Evolutionary conservation across 441 rosid genomes (phyloP), one percentile per base, ranked within the genome.

Genomic region (Pelargonium australe): DNA sequence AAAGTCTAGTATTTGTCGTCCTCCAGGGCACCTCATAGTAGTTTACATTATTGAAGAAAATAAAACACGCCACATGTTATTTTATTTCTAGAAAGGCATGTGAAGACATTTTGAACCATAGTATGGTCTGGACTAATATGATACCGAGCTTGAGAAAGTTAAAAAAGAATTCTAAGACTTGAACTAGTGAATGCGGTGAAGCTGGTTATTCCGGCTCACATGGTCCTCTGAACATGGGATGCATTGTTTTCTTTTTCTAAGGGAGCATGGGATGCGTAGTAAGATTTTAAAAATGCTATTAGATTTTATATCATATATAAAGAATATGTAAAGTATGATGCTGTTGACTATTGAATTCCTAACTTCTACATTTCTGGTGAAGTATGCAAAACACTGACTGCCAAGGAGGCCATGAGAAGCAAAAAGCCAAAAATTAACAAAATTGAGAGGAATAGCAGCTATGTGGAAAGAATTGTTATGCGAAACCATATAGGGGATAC

Each of bases 221-320:
- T 57, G 63, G 63, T 57, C 20, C 20, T 57, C 63, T 57, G 63
- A 17, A 57, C 62, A 57, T 57, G 62, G 28, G 19, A 16, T 57
- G 63, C 63, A 55, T 11, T 49, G 16, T 11, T 55, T 55, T 55
- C 17, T 2, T 55, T 55, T 55, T 55, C 10, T 55, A 5, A 3
- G 7, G 61, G 61, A 1, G 7, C 62, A 57, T 57, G 62, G 28
- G 19, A 16, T 57, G 63, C 63, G 17, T 16, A 17, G 63, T 57
- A 25, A 57, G 1, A 57, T 57, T 17, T 17, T 19, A 57, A 19
- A 57, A 57, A 19, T 51, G 58, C 58, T 51, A 51, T 51, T 51
- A 16, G 20, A 17, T 57, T 57, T 57, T 57, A 57, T 57, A 57
- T 19, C 63, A 57, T 57, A 57, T 57, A 57, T 19, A 57, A 10